Conservation (phyloP, 2,329 filamentous ascomycete species). For the Dothideomycetes sp. region DNA sequence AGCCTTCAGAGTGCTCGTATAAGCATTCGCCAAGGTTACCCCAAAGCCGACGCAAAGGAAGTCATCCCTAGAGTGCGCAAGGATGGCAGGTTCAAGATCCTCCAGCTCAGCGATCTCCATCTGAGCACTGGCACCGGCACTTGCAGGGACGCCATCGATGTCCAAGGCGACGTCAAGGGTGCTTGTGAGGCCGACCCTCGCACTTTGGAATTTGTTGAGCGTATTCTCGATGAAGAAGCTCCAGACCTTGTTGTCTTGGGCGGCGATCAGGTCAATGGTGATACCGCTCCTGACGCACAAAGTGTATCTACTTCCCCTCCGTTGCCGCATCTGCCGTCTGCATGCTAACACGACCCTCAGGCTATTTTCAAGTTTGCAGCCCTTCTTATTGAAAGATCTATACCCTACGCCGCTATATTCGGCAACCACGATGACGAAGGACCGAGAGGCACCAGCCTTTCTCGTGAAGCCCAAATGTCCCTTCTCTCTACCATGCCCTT, state of each 20-base stretch:
- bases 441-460: conserved; percentile 44
- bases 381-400: conserved; percentile 73
- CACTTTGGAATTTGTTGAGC: conserved; percentile 79
- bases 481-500: conserved; percentile 81
- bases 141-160: conserved; percentile 77
- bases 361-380: conserved; percentile 90
- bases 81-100: conserved; percentile 91
- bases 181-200: conserved; percentile 85
- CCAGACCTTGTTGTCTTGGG: conserved; percentile 86
- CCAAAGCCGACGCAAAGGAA: conserved; percentile 51
- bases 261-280: conserved; percentile 92
- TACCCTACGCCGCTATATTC: conserved; percentile 90
- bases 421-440: conserved; percentile 97
- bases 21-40: conserved; percentile 65
- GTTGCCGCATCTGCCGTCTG: background rate
- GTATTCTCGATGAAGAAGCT: conserved; percentile 81
- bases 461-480: conserved; percentile 70
- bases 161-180: conserved; percentile 58
- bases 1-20: conserved; percentile 62
- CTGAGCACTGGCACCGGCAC: conserved; percentile 78
- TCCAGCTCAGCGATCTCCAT: conserved; percentile 93
- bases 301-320: conserved; percentile 47
- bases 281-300: conserved; percentile 82
- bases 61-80: conserved; percentile 64
- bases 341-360: conserved; percentile 35